Evolutionary conservation across 805 yeast species (phyloP), one percentile per base, ranked within the genome.

Genomic region (Candida schatavii): DNA sequence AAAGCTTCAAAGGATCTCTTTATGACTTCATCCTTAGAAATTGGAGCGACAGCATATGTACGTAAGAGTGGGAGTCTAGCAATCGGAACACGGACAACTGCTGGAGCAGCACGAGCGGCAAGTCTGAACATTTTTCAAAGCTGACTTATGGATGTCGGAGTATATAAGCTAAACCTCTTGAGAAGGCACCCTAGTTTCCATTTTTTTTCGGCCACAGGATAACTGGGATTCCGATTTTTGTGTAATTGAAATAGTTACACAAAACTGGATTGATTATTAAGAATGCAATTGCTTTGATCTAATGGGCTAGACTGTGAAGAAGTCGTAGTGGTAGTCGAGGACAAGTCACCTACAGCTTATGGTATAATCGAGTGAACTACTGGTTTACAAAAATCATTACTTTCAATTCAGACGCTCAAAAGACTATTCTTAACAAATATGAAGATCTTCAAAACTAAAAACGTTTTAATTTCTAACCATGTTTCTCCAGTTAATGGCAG

Each of bases 1-100:
- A 83, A 82, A 43, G 93, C 96, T 56, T 85, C 87, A 47, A 84
- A 70, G 41, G 93, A 85, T 69, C 97, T 81, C 49, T 78, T 74
- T 52, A 88, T 78, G 50, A 90, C 90, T 61, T 88, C 97, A 31
- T 82, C 85, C 61, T 81, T 79, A 46, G 84, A 71, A 54, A 89
- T 69, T 36, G 83, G 77, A 26, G 86, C 77, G 42, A 75, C 81
- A 40, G 85, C 77, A 69, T 83, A 83, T 58, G 76, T 67, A 53
- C 75, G 70, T 35, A 66, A 51, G 49, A 52, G 44, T 45, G 61
- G 46, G 37, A 59, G 51, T 52, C 71, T 63, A 45, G 60, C 52
- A 31, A 64, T 54, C 40, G 70, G 62, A 35, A 60, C 54, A 26
- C 54, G 51, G 11, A 11, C 27, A 23, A 23, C 27, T 7, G 11